A percentile compares a stretch with the other conserved stretches of the same genome.
Conservation (phyloP, 495 filamentous ascomycete genomes). For the Aspergillus bertholletiae region DNA sequence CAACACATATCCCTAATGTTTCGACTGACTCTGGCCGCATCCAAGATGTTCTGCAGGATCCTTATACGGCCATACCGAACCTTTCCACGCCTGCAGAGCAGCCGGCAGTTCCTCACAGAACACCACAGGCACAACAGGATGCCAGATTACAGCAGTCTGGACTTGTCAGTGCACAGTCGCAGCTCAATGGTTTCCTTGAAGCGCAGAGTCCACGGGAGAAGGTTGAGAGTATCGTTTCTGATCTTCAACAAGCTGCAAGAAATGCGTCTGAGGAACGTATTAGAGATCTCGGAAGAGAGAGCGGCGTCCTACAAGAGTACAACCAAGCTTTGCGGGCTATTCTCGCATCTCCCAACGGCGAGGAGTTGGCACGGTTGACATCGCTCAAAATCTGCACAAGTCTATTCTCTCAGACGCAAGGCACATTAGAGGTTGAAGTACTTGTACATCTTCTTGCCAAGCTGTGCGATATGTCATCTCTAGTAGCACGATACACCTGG, state of each 20-base stretch:
- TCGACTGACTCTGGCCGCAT: slow-evolving; percentile 59
- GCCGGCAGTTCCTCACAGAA: slow-evolving; percentile 70
- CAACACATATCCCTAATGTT: slow-evolving; percentile 51
- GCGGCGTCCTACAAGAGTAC: slow-evolving; percentile 61
- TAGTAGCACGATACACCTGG: slow-evolving; percentile 71
- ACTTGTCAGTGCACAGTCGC: slow-evolving; percentile 46
- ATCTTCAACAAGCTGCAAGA: slow-evolving; percentile 62
- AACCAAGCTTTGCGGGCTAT: slow-evolving; percentile 51
- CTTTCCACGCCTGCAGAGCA: slow-evolving; percentile 78
- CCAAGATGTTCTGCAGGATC: slow-evolving; percentile 78
- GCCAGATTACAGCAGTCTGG: slow-evolving; percentile 44
- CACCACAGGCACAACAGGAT: slow-evolving; percentile 60
- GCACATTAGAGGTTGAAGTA: slow-evolving; percentile 71
- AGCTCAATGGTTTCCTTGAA: slow-evolving; percentile 66
- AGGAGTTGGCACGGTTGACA: slow-evolving; percentile 63
- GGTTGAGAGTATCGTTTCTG: slow-evolving; percentile 64
- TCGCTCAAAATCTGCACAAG: slow-evolving; percentile 67
- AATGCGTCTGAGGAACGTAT: slow-evolving; percentile 68
- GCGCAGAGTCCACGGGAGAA: slow-evolving; percentile 57
- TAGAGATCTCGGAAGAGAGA: slow-evolving; percentile 61
- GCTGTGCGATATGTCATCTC: slow-evolving; percentile 72
- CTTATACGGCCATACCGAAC: slow-evolving; percentile 71
- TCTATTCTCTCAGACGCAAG: slow-evolving; percentile 59
- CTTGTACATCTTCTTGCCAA: slow-evolving; percentile 77
- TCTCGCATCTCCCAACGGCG: slow-evolving; percentile 50